Percentiles rank a stretch among this genome's conserved stretches.
Conservation (phyloP, 2,329 filamentous ascomycete species). For the Ramularia collo-cygni region DNA sequence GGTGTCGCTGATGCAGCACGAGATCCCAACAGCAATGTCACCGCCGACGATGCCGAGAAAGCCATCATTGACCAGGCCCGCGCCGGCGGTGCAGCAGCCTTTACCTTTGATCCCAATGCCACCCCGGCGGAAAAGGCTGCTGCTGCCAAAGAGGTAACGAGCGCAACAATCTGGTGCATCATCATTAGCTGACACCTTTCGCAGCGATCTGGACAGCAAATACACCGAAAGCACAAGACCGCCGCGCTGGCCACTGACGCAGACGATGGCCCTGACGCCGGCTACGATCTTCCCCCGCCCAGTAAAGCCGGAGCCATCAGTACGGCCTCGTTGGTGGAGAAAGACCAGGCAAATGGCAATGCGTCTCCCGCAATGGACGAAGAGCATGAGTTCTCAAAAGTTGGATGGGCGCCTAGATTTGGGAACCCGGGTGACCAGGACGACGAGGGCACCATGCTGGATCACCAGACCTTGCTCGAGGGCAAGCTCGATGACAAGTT, state of each 20-base stretch:
- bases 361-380: constrained; percentile 48
- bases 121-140: constrained; percentile 75
- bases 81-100: constrained; percentile 72
- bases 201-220: constrained; percentile 21
- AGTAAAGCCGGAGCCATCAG: constrained; percentile 62
- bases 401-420: constrained; percentile 86
- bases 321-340: constrained; percentile 44
- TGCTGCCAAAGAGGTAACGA: constrained; percentile 66
- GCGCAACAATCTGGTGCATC: neutral
- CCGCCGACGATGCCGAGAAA: constrained; percentile 64
- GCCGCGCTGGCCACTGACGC: constrained; percentile 72
- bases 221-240: constrained; percentile 51
- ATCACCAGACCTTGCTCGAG: constrained; percentile 85
- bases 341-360: constrained; percentile 27
- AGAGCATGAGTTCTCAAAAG: constrained; percentile 45
- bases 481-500: constrained; percentile 78
- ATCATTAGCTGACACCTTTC: constrained; percentile 11
- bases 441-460: constrained; percentile 60
- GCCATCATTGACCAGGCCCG: constrained; percentile 70
- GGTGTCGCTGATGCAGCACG: constrained; percentile 70
- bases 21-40: constrained; percentile 61
- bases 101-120: constrained; percentile 81
- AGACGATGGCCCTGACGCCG: constrained; percentile 60
- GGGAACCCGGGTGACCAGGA: constrained; percentile 55
- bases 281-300: constrained; percentile 71